Evolutionary conservation across 306 rosid species (phyloP).

Genomic region (Notholithocarpus densiflorus): DNA sequence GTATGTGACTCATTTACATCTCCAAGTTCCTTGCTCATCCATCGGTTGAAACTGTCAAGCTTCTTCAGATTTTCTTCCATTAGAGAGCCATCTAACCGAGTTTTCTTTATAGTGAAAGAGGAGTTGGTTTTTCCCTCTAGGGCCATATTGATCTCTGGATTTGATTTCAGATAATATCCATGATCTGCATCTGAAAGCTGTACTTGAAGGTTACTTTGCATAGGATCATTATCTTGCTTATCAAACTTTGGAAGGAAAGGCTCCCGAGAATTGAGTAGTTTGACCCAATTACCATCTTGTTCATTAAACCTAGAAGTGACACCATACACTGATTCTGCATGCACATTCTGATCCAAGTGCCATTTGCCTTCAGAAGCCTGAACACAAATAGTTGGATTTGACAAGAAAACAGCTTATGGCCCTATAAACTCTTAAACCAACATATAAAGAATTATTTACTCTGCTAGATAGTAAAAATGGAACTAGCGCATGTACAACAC

Average conservation of each 20-base stretch:
- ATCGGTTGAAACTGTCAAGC: constrained; percentile 77
- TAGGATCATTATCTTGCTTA: constrained; percentile 24
- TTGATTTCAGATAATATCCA: constrained; percentile 25
- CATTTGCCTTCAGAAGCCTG: constrained; percentile 26
- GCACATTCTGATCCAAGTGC: constrained; percentile 38
- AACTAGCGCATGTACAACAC: not conserved
- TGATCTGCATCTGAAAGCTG: constrained; percentile 30
- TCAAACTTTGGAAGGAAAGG: constrained; percentile 22
- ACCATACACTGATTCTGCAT: constrained; percentile 27
- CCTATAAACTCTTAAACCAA: not conserved
- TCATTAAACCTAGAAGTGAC: constrained; percentile 27
- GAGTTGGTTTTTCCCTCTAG: constrained; percentile 39
- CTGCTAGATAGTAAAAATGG: not conserved
- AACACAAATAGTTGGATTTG: constrained; percentile 14
- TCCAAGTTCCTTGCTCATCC: constrained; percentile 82
- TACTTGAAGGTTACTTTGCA: constrained; percentile 31
- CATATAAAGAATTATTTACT: not conserved
- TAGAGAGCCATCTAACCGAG: constrained; percentile 39
- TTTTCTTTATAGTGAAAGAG: constrained; percentile 31
- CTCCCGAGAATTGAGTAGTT: constrained; percentile 32
- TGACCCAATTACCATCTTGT: constrained; percentile 32
- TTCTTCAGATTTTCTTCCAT: constrained; percentile 57
- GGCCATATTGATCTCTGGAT: constrained; percentile 33
- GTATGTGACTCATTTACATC: constrained; percentile 62
- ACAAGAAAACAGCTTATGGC: not conserved